A percentile compares a stretch with the other conserved stretches of the same genome.
phyloP scores from a whole-genome alignment of 2,329 filamentous ascomycete species.

The Colletotrichum horii region DNA sequence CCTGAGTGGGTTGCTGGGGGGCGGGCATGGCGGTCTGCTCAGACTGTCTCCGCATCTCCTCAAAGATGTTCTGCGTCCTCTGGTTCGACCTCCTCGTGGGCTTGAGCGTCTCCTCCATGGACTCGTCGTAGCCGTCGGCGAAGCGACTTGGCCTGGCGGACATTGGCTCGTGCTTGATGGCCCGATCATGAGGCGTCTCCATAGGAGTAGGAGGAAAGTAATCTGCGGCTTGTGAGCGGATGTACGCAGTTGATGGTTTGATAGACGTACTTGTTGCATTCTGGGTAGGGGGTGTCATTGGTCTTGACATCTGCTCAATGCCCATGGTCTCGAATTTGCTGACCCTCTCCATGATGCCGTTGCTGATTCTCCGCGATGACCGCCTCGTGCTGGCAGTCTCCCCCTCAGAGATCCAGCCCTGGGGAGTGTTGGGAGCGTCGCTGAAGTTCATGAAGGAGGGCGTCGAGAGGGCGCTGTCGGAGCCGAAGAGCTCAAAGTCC shows the following conservation, averaged over 20 bases:
- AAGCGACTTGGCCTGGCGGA: constrained; percentile 52
- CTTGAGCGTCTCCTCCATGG: constrained; percentile 71
- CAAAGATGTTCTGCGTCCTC: constrained; percentile 58
- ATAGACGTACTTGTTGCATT: constrained; percentile 61
- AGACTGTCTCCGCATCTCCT: constrained; percentile 62
- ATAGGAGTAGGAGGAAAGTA: constrained; percentile 73
- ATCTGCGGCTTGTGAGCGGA: constrained; percentile 43
- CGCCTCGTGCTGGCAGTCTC: constrained; percentile 48
- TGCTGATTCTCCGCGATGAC: constrained; percentile 59
- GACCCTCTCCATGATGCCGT: constrained; percentile 65
- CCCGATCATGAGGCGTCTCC: constrained; percentile 62
- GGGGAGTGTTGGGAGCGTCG: constrained; percentile 46
- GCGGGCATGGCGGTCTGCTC: constrained; percentile 50
- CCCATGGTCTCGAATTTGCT: constrained; percentile 62
- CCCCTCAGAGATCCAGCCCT: constrained; percentile 57
- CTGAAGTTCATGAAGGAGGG: constrained; percentile 56
- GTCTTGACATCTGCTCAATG: constrained; percentile 51
- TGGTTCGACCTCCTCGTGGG: constrained; percentile 50
- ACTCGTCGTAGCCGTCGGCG: constrained; percentile 66
- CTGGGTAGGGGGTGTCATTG: constrained; percentile 67
- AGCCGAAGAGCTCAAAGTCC: constrained; percentile 56
- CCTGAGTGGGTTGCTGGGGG: constrained; percentile 14
- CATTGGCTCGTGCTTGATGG: constrained; percentile 43
- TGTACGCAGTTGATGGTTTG: too few species aligned
- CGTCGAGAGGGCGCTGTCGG: constrained; percentile 52